These are phyloP conservation scores for Cryphonectria parasitica DNA, from an alignment of 2,329 filamentous ascomycete species.

Conservation along the genomic window DNA sequence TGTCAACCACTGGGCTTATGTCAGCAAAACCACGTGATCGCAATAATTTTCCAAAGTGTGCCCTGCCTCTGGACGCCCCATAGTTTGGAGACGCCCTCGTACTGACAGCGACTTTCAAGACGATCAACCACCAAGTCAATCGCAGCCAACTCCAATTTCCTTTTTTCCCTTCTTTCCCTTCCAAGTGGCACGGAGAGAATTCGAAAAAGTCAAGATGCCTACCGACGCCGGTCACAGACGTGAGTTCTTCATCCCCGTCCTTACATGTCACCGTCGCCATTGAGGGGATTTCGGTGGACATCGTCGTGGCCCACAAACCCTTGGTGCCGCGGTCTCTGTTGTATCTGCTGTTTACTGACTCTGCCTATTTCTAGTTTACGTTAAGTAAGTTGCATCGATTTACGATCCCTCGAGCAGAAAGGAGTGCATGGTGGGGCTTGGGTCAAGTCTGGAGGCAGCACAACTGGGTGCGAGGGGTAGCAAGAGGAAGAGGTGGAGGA, in stretches of 20 bases:
- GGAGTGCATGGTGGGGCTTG: constrained; percentile 20
- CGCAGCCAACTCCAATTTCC: constrained; percentile 47
- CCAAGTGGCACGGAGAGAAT: constrained; percentile 35
- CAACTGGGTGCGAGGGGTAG: neutral
- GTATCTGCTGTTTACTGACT: constrained; percentile 44
- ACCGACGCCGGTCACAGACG: constrained; percentile 86
- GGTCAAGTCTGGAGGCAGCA: constrained; percentile 10
- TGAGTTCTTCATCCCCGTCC: constrained; percentile 56
- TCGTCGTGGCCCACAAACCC: constrained; percentile 37
- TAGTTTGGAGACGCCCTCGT: constrained; percentile 15
- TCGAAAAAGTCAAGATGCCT: constrained; percentile 74
- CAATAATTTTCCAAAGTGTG: constrained; percentile 14
- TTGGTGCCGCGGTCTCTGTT: constrained; percentile 21
- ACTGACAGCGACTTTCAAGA: constrained; percentile 19
- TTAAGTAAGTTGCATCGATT: constrained; percentile 71
- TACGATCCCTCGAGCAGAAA: constrained; percentile 12
- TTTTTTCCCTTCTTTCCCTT: constrained; percentile 50
- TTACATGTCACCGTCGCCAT: neutral
- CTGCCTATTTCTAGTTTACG: constrained; percentile 67
- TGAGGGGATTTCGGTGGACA: constrained; percentile 8
- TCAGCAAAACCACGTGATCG: constrained; percentile 16
- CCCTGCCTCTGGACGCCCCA: constrained; percentile 11
- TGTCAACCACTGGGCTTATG: neutral
- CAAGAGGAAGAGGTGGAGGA: constrained; percentile 13
- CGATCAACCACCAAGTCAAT: constrained; percentile 34